Evolutionary conservation across 2,329 filamentous ascomycete genomes (phyloP).

Genomic region (Aschersonia sp.): DNA sequence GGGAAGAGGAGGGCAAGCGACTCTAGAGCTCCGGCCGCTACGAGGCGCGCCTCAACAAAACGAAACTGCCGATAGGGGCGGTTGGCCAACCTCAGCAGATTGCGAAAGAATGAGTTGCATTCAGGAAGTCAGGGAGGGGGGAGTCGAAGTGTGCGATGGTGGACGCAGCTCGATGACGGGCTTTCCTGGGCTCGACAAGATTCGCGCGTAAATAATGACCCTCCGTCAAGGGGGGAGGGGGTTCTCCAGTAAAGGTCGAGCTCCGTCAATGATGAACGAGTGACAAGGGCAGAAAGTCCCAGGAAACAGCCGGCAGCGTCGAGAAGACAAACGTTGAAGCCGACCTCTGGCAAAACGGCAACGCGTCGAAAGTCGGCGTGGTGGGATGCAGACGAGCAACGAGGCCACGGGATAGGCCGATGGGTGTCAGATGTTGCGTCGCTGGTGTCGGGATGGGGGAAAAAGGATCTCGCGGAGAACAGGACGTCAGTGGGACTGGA

Average conservation of each 20-base stretch:
- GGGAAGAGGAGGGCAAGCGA: not conserved
- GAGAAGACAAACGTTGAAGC: not conserved
- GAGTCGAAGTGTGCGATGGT: too few species aligned
- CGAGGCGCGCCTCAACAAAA: not conserved
- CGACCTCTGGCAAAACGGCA: not conserved
- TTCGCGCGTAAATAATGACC: not conserved
- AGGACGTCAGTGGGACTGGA: not conserved
- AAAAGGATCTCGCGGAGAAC: not conserved
- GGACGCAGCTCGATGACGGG: not conserved
- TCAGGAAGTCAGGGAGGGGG: not conserved
- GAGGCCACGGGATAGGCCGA: not conserved
- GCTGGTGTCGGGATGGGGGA: not conserved
- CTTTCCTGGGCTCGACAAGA: not conserved
- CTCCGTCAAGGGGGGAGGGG: not conserved
- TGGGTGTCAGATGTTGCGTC: slow-evolving; percentile 1
- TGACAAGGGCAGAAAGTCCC: not conserved
- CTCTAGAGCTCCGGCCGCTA: not conserved
- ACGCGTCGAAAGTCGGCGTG: slow-evolving; percentile 1
- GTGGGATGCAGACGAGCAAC: not conserved
- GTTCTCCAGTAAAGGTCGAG: not conserved
- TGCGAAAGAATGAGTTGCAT: not conserved
- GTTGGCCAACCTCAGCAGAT: not conserved
- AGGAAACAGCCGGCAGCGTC: not conserved
- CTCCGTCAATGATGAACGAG: slow-evolving; percentile 1
- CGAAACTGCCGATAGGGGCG: not conserved